Evolutionary conservation across 2,329 filamentous ascomycete species (phyloP), one percentile per base, ranked within the genome.

Genomic region (Lecanicillium sp.): DNA sequence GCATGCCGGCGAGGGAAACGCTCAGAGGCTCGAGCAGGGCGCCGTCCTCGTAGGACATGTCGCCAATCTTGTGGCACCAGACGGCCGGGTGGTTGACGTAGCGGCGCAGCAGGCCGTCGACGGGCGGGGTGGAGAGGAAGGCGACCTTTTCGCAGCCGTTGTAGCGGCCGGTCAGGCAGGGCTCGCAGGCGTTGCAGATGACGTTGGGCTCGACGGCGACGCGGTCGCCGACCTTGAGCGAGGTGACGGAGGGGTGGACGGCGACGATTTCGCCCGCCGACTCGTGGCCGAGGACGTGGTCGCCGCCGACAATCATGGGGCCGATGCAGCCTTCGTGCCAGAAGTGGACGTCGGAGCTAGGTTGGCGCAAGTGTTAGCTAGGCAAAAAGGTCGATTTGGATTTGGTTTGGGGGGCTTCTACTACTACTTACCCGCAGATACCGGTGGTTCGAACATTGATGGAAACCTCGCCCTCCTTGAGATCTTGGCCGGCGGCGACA

Each of bases 241-340:
- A 63, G 20, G 71, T 86, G 43, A 95, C 88, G 19, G 83, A 85
- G 29, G 85, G 76, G 63, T 90, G 85, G 38, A 82, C 82, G 13
- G 88, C 84, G 49, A 95, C 74, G 43, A 95, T 64, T 53, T 83
- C 80, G 46, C 89, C 90, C 4, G 88, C 83, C 30, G 87, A 92
- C 67, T 96, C 90, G 70, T 96, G 90, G 49, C 90, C 90, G 15
- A 96, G 80, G 55, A 95, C 88, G 62, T 95, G 90, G 55, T 89
- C 83, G 54, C 75, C 84, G 49, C 75, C 75, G 34, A 96, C 90
- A 46, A 95, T 82, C 89, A 95, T 95, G 50, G 89, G 89, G 19
- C 90, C 90, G 57, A 96, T 96, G 67, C 85, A 85, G 49, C 90
- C 90, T 35, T 84, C 83, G 58, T 94, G 86, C 90, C 90, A 96